Base-by-base conservation (phyloP, 2,329 filamentous ascomycete genomes). In the Huntiella moniliformis region DNA sequence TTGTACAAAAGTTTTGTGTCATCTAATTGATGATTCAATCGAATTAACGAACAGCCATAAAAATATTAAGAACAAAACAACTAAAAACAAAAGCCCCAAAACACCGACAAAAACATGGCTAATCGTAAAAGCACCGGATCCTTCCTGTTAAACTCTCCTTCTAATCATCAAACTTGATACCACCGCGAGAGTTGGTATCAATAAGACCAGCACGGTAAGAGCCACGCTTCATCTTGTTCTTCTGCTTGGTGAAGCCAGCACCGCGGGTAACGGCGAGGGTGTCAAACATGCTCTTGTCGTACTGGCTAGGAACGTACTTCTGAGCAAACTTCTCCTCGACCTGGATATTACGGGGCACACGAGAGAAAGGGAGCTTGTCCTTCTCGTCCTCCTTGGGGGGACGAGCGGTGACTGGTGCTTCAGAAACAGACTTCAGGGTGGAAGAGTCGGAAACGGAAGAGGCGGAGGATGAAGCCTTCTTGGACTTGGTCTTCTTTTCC, bases 201-300 rank as follows among this genome's bases (percentile, higher is more conserved):
- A 98, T 93, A 44, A 72, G 63, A 5, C 91, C 91, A 38, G 91
- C 91, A 41, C 82, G 77, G 70, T 94, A 98, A 53, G 80, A 84
- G 43, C 91, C 91, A 55, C 77, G 72, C 71, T 86, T 87, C 73
- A 86, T 91, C 71, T 98, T 98, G 66, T 98, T 98, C 77, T 98
- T 98, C 68, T 96, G 91, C 70, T 98, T 98, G 50, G 88, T 96
- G 65, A 98, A 98, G 3, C 85, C 86, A 67, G 95, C 96, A 56
- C 91, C 91, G 60, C 81, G 84, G 31, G 88, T 96, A 35, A 94
- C 74, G 42, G 86, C 83, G 52, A 98, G 66, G 58, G 95, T 87
- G 54, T 85, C 74, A 58, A 87, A 83, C 6, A 92, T 92, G 54
- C 77, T 77, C 55, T 91, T 80, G 17, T 87, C 88, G 63, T 96